Evolutionary conservation across 345 rosid species (phyloP).

Genomic region (Dipteronia sinensis): DNA sequence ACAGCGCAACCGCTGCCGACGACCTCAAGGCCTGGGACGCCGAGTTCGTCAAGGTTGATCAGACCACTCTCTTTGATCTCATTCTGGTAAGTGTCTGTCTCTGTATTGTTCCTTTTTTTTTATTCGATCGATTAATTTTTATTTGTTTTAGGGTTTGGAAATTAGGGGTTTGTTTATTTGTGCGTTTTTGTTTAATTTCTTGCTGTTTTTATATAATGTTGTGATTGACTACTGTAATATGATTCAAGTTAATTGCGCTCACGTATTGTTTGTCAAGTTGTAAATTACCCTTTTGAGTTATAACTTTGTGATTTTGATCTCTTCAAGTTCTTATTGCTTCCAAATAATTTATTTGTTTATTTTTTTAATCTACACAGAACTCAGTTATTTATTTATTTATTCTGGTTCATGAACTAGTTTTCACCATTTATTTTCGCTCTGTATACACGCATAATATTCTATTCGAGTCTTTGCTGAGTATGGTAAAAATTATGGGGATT

Average conservation of each 20-base stretch:
- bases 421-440: no score
- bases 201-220: background rate
- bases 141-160: background rate
- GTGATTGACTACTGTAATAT: background rate
- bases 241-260: no score
- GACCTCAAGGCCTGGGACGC: conserved; percentile 57
- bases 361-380: no score
- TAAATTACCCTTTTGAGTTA: no score
- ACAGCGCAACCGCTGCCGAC: conserved; percentile 9
- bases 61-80: conserved; percentile 51
- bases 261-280: background rate
- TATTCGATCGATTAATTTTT: background rate
- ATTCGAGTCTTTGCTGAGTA: no score
- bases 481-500: background rate
- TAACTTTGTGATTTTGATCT: background rate
- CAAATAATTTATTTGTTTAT: no score
- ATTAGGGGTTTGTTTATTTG: background rate
- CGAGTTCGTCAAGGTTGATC: conserved; percentile 57
- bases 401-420: background rate
- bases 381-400: no score
- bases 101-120: background rate
- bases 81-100: conserved; percentile 33
- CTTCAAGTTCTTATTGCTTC: background rate
- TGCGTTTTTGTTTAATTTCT: background rate
- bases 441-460: background rate